Conservation (phyloP, 306 rosid genomes). For the Malus domestica region DNA sequence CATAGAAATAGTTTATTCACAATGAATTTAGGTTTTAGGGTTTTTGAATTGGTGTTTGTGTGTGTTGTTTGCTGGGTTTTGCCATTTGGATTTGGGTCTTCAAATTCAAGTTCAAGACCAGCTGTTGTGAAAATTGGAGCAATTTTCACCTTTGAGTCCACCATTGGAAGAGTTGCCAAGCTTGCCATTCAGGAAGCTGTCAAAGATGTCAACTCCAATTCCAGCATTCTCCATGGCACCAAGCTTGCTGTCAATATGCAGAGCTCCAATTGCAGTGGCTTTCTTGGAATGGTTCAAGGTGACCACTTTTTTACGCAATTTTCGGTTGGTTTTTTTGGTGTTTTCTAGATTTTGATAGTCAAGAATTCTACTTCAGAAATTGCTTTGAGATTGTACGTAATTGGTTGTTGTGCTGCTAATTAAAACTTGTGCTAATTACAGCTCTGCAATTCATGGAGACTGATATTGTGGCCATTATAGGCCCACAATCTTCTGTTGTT, state of each 20-base stretch:
- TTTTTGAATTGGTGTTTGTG: conserved; percentile 18
- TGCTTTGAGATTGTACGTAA: neutral
- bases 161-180: conserved; percentile 74
- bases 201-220: conserved; percentile 72
- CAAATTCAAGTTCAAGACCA: conserved; percentile 35
- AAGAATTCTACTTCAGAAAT: neutral
- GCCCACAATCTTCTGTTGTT: conserved; percentile 93
- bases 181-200: conserved; percentile 75
- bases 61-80: neutral
- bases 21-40: conserved; percentile 37
- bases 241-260: conserved; percentile 37
- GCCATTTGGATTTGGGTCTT: conserved; percentile 26
- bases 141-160: conserved; percentile 56
- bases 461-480: conserved; percentile 63
- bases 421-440: conserved; percentile 26
- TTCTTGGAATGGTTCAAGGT: conserved; percentile 83
- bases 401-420: neutral
- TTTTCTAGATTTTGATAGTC: neutral
- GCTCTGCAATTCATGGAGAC: conserved; percentile 90
- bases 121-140: conserved; percentile 64
- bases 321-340: neutral
- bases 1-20: neutral
- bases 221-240: conserved; percentile 49
- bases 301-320: neutral
- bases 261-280: conserved; percentile 77